Conservation (phyloP, 495 filamentous ascomycete species). For the Elasticomyces elasticus region DNA sequence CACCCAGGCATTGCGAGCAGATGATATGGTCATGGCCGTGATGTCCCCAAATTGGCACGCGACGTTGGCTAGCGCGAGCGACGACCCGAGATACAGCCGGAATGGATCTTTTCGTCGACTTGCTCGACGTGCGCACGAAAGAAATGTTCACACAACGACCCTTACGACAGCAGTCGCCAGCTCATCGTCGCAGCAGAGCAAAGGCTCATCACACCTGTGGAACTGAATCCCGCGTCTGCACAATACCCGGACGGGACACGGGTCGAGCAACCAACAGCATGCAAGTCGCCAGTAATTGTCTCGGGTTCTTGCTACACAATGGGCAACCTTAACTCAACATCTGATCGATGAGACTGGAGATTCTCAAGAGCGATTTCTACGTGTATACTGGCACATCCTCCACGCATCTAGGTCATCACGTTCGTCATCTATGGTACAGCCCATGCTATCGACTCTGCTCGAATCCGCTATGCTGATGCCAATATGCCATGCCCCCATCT, state of each 20-base stretch:
- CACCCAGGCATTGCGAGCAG: not conserved
- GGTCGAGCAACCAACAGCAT: conserved; percentile 1
- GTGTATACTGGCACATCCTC: too few species aligned
- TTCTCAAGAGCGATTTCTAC: too few species aligned
- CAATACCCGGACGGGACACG: not conserved
- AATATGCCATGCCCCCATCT: not conserved
- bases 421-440: conserved; percentile 3
- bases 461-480: not conserved
- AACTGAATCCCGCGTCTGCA: not conserved
- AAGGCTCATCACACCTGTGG: too few species aligned
- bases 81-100: too few species aligned
- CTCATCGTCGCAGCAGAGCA: too few species aligned
- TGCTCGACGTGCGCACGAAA: too few species aligned
- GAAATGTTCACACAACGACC: too few species aligned
- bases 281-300: conserved; percentile 9
- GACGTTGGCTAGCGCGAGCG: not conserved
- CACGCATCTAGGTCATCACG: not conserved
- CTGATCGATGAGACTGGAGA: too few species aligned
- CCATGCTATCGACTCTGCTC: not conserved
- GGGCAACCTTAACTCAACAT: conserved; percentile 8
- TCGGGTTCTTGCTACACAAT: conserved; percentile 12
- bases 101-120: too few species aligned
- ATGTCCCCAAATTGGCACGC: too few species aligned
- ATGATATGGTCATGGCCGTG: not conserved
- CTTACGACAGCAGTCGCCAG: too few species aligned